Conservation (phyloP, 495 filamentous ascomycete species). For the Penicillium roqueforti region DNA sequence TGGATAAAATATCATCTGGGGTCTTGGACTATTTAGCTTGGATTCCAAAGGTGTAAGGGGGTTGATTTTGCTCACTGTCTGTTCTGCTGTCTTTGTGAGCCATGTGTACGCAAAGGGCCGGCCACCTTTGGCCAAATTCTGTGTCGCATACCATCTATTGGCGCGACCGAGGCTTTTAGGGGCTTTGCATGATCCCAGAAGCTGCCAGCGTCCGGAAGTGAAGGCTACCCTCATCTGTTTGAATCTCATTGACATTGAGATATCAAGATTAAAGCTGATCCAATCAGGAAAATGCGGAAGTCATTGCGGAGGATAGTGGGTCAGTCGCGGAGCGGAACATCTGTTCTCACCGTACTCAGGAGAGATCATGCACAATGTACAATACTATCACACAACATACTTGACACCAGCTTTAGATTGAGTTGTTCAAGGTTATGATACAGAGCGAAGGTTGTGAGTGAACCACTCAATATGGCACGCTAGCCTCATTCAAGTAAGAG, state of each 20-base stretch:
- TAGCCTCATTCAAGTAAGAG: conserved; percentile 5
- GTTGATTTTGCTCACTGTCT: conserved; percentile 26
- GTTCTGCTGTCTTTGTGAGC: conserved; percentile 37
- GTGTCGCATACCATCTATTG: conserved; percentile 23
- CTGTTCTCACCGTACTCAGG: not conserved
- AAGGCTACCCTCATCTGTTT: conserved; percentile 18
- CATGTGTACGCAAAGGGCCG: conserved; percentile 34
- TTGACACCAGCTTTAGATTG: too few relatives aligned
- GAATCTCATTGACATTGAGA: conserved; percentile 20
- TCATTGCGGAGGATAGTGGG: conserved; percentile 10
- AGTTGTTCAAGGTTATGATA: too few relatives aligned
- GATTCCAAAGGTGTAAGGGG: not conserved
- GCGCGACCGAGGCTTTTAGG: not conserved
- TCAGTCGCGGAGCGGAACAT: conserved; percentile 11
- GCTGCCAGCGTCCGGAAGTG: conserved; percentile 5
- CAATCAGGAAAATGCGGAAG: conserved; percentile 7
- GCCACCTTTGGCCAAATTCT: conserved; percentile 3
- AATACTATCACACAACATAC: too few relatives aligned
- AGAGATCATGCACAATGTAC: too few relatives aligned
- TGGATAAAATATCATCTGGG: conserved; percentile 33
- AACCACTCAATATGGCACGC: not conserved
- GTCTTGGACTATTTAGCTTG: conserved; percentile 23
- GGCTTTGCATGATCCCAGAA: conserved; percentile 9
- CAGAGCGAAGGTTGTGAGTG: too few relatives aligned
- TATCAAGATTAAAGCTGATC: conserved; percentile 7